Evolutionary conservation across 2,329 filamentous ascomycete genomes (phyloP).

Genomic region (Talaromyces pinophilus): DNA sequence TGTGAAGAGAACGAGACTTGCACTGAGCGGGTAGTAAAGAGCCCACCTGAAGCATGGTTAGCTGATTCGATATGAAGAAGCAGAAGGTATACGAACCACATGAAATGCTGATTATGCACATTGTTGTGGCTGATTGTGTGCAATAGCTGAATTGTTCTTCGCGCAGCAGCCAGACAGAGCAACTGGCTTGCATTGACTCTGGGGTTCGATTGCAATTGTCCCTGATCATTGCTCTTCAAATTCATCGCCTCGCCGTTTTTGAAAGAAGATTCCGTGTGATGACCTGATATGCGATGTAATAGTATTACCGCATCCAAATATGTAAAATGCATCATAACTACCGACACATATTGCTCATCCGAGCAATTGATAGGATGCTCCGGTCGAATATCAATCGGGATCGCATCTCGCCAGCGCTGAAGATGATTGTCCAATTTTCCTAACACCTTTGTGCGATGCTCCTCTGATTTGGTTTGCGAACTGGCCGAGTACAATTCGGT

Average conservation of each 20-base stretch:
- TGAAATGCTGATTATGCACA: slow-evolving; percentile 18
- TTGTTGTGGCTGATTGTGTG: slow-evolving; percentile 14
- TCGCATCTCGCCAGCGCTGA: slow-evolving; percentile 18
- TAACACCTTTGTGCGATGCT: slow-evolving; percentile 5
- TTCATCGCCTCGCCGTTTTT: background rate
- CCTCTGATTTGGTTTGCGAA: slow-evolving; percentile 16
- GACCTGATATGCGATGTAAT: slow-evolving; percentile 11
- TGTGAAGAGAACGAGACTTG: slow-evolving; percentile 17
- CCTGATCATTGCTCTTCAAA: background rate
- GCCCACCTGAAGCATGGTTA: background rate
- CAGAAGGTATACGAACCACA: slow-evolving; percentile 10
- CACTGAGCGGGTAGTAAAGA: slow-evolving; percentile 16
- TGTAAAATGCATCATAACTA: slow-evolving; percentile 18
- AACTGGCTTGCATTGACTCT: slow-evolving; percentile 15
- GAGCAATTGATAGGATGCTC: slow-evolving; percentile 19
- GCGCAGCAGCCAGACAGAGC: slow-evolving; percentile 16
- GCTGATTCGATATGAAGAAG: background rate
- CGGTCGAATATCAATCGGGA: slow-evolving; percentile 18
- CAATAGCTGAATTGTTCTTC: slow-evolving; percentile 13
- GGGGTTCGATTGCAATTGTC: background rate
- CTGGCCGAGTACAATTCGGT: slow-evolving; percentile 16
- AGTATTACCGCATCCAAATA: slow-evolving; percentile 20
- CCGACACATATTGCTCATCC: slow-evolving; percentile 15
- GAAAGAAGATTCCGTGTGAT: background rate
- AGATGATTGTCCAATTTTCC: slow-evolving; percentile 16